phyloP scores from a whole-genome alignment of 164 flowering plant species.

The Aristolochia fimbriata region DNA sequence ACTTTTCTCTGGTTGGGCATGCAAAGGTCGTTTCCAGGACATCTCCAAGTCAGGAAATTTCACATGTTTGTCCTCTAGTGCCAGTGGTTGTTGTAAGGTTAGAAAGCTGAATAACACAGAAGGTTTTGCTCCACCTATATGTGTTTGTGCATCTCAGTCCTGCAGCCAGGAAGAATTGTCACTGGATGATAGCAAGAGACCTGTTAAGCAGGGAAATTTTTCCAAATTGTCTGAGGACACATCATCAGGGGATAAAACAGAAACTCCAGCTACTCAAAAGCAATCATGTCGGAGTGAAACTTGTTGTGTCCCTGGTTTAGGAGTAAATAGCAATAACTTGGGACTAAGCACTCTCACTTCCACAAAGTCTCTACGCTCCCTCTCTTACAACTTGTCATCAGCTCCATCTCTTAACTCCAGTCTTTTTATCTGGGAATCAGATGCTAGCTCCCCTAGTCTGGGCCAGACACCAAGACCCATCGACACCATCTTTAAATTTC shows the following conservation, averaged over 20 bases:
- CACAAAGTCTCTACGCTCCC: conserved; percentile 62
- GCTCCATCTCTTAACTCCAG: conserved; percentile 85
- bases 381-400: conserved; percentile 43
- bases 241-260: conserved; percentile 9
- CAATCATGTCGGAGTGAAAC: conserved; percentile 34
- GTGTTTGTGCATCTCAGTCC: conserved; percentile 26
- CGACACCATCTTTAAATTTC: conserved; percentile 84
- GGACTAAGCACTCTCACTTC: conserved; percentile 50
- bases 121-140: conserved; percentile 14
- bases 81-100: conserved; percentile 50
- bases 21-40: conserved; percentile 57
- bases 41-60: conserved; percentile 11
- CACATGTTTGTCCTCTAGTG: conserved; percentile 51
- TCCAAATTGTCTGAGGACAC: conserved; percentile 10
- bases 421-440: conserved; percentile 82
- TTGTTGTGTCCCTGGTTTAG: conserved; percentile 85
- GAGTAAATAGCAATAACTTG: conserved; percentile 47
- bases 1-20: conserved; percentile 95
- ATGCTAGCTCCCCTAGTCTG: conserved; percentile 28
- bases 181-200: conserved; percentile 26
- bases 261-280: conserved; percentile 15
- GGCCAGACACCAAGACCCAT: conserved; percentile 57
- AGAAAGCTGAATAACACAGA: conserved; percentile 21
- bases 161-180: conserved; percentile 12
- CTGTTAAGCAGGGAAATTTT: conserved; percentile 36